phyloP scores from a whole-genome alignment of 345 rosid genomes.

The Turnera subulata region DNA sequence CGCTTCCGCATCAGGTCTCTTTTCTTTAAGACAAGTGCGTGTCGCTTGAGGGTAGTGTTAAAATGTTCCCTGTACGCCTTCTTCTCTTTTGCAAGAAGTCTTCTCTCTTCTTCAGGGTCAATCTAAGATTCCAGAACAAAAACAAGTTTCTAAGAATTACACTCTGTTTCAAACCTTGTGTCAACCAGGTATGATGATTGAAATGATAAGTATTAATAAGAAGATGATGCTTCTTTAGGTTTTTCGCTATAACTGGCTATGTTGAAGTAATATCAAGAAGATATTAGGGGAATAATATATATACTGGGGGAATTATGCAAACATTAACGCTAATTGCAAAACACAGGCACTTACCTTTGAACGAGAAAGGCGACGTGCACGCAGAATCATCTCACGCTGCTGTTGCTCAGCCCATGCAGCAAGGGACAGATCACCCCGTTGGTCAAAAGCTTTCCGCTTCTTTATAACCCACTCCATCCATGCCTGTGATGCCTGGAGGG shows the following conservation, averaged over 20 bases:
- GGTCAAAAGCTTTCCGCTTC: constrained; percentile 91
- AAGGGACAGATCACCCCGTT: constrained; percentile 89
- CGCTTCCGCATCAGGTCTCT: constrained; percentile 87
- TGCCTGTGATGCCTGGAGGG: constrained; percentile 84
- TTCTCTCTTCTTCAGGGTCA: constrained; percentile 91
- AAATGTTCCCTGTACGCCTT: constrained; percentile 69
- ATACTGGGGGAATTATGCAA: too few relatives aligned
- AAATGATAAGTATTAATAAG: not conserved
- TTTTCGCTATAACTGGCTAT: not conserved
- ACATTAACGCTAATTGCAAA: too few relatives aligned
- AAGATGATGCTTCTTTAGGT: not conserved
- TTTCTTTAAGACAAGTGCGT: constrained; percentile 76
- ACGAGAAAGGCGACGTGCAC: constrained; percentile 84
- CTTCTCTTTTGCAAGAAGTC: constrained; percentile 67
- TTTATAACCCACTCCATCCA: constrained; percentile 97
- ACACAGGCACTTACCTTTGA: constrained; percentile 90
- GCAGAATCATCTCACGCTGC: constrained; percentile 76
- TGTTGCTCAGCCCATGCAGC: constrained; percentile 98
- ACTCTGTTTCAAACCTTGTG: not conserved
- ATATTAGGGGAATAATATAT: constrained; percentile 1
- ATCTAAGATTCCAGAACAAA: constrained; percentile 37
- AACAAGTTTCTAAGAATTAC: not conserved
- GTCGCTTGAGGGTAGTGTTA: constrained; percentile 65
- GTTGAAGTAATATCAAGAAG: not conserved
- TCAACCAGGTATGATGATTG: not conserved